phyloP scores from a whole-genome alignment of 2,329 filamentous ascomycete genomes.

The Epichloe scottii region DNA sequence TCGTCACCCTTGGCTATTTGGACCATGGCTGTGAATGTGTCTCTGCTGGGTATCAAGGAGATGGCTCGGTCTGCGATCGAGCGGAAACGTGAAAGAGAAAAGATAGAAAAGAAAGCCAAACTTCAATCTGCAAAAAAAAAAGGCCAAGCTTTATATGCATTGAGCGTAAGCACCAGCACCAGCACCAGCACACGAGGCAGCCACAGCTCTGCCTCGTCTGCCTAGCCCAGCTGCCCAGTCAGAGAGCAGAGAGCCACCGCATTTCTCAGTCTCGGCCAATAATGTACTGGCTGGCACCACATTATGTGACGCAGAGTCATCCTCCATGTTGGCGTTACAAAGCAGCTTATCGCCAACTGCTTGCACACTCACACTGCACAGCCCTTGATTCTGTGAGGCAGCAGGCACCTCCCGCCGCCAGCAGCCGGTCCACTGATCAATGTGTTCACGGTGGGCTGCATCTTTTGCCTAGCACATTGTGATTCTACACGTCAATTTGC shows the following conservation, averaged over 20 bases:
- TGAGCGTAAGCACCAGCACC: background rate
- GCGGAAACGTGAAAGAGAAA: no score
- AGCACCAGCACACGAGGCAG: no score
- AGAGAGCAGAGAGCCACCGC: background rate
- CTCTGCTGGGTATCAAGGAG: background rate
- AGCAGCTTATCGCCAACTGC: background rate
- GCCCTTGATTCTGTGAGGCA: background rate
- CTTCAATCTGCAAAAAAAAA: no score
- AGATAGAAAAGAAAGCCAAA: no score
- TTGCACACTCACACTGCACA: background rate
- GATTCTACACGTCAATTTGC: background rate
- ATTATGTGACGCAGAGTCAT: no score
- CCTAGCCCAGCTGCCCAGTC: background rate
- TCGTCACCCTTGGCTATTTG: background rate
- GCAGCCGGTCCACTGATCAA: no score
- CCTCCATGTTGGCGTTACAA: no score
- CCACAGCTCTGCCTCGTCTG: no score
- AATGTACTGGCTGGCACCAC: background rate
- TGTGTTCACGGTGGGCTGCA: no score
- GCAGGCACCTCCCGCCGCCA: background rate
- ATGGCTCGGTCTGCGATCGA: no score
- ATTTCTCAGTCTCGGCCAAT: background rate
- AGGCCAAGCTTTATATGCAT: background rate
- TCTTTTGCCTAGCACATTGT: background rate
- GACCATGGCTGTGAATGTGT: background rate